Conservation (phyloP, 176 grass and related monocot species). For the Zea mays region Zm-B73-REFERENCE-NAM-5.0 NC_050099.1:167082501-167083000, state of each 20-base stretch:
- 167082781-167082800: conserved; percentile 55
- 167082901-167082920: conserved; percentile 33
- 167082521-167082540: conserved; percentile 49
- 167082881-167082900: conserved; percentile 22
- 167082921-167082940: conserved; percentile 46
- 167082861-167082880: conserved; percentile 27
- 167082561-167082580: conserved; percentile 45
- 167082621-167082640: background rate
- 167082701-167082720: conserved; percentile 55
- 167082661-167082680: conserved; percentile 30
- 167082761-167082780: conserved; percentile 40
- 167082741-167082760: conserved; percentile 48
- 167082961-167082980: background rate
- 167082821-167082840: conserved; percentile 46
- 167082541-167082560: conserved; percentile 53
- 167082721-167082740: conserved; percentile 57
- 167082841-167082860: conserved; percentile 47
- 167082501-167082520: conserved; percentile 50
- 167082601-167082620: background rate
- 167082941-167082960: background rate
- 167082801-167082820: conserved; percentile 58
- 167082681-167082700: conserved; percentile 35
- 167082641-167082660: conserved; percentile 8
- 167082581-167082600: conserved; percentile 39
- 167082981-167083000: background rate